These are phyloP conservation scores for Aphanoascus verrucosus DNA, from an alignment of 2,329 filamentous ascomycete species.

Conservation along the genomic window DNA sequence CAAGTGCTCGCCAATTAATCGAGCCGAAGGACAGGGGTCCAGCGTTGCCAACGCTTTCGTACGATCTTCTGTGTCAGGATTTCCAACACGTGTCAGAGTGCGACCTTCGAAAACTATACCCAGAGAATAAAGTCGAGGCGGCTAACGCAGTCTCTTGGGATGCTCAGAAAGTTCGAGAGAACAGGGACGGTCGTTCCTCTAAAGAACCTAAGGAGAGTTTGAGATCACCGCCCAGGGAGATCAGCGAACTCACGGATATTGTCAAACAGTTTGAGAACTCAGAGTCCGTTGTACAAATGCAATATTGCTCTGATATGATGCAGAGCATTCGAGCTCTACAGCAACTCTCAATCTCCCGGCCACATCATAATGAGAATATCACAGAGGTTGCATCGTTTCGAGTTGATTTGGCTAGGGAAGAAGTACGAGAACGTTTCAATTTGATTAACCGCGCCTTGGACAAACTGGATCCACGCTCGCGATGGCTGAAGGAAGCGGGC, in stretches of 20 bases:
- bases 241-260: constrained; percentile 5
- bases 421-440: constrained; percentile 13
- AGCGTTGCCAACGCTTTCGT: constrained; percentile 6
- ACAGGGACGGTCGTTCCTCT: constrained; percentile 35
- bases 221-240: constrained; percentile 23
- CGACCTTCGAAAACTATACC: not conserved
- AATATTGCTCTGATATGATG: constrained; percentile 31
- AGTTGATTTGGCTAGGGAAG: constrained; percentile 14
- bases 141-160: not conserved
- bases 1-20: not conserved
- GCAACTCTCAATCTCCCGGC: constrained; percentile 11
- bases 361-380: not conserved
- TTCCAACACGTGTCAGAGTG: not conserved
- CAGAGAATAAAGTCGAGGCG: not conserved
- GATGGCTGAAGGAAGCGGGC: constrained; percentile 32
- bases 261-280: constrained; percentile 6
- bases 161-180: not conserved
- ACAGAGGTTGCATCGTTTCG: not conserved
- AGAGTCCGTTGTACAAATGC: constrained; percentile 11
- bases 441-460: constrained; percentile 18
- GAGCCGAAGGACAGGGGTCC: not conserved
- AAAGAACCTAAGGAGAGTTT: constrained; percentile 32
- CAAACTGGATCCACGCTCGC: constrained; percentile 21
- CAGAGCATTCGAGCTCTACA: constrained; percentile 30
- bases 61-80: not conserved